Base-by-base conservation (phyloP, 768 basidiomycete species). In the Mycena haematopus region DNA sequence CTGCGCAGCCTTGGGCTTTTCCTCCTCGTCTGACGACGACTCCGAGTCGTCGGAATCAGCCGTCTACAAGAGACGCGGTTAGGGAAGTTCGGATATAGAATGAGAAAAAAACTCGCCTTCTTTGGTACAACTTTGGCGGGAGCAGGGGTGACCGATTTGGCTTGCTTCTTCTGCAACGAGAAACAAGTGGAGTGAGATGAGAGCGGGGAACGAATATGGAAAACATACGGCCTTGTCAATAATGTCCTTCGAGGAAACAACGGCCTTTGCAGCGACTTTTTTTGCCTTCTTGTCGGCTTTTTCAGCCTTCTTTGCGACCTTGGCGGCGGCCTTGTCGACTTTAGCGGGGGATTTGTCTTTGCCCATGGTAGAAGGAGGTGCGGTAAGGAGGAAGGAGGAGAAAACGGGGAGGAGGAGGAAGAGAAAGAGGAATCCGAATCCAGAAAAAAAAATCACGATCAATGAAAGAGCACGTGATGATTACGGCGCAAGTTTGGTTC, bases 1-100 rank as follows among this genome's bases (percentile, higher is more conserved):
- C 69, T 82, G 83, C 9, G 78, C 76, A 40, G 82, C 80, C 71
- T 87, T 86, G 62, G 84, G 79, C 69, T 84, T 84, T 70, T 87
- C 85, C 42, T 86, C 86, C 66, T 85, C 79, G 6, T 31, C 29
- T 31, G 29, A 31, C 22, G 77, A 73, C 19, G 77, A 75, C 62
- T 84, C 80, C 63, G 80, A 82, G 52, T 82, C 82, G 51, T 82
- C 78, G 27, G 81, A n/a, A n/a, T 47, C 46, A 19, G 78, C 69
- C 29, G 53, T 59, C 38, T 53, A 11, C 6, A 33, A 31, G 9
- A 31, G 9, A 19, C 60, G 17, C 47, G 1, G 33, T 53, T 49
- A 56, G 38, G n/a, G n/a, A 42, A 7, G 10, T 52, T 33, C 9
- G 8, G 22, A 22, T 35, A 31, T 46, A 35, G 22, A 44, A 21